Base-by-base conservation (phyloP, 2,329 filamentous ascomycete species). In the Ciborinia camelliae region DNA sequence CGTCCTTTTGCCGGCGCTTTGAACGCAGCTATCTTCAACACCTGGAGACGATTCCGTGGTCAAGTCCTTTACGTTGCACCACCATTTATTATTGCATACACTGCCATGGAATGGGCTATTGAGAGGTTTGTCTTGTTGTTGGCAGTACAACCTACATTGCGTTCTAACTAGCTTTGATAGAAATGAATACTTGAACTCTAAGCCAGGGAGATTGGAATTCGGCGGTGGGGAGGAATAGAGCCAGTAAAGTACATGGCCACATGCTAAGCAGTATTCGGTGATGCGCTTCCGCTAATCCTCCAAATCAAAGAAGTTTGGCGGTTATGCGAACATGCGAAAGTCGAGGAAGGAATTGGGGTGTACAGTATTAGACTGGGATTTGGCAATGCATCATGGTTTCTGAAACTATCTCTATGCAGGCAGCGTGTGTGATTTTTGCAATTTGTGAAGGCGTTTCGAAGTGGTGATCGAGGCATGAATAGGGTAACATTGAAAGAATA, bases 1-100 rank as follows among this genome's bases (percentile, higher is more conserved):
- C 88, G 90, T 75, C 90, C 92, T 69, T 84, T 96, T 71, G 92
- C 92, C 69, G 91, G 91, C 74, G 82, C 89, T 67, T 79, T 84
- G 70, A 81, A 94, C 79, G 90, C 89, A 71, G 94, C 93, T 75
- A 81, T 98, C 82, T 98, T 98, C 89, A 99, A 99, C 86, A 89
- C 87, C 73, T 96, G 90, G 85, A 89, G 95, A 79, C 88, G 95
- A 75, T 90, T 90, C 80, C 88, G 87, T 77, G 79, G 84, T 73
- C 95, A 98, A 84, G 87, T 96, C 72, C 87, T 98, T 73, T 99
- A 93, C 85, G 88, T 93, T 79, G 84, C 88, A 32, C 90, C 95
- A 66, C 90, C 93, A 47, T 81, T 97, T 72, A 74, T 95, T 69
- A 78, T 83, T 71, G 92, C 85, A 71, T 99, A 98, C 82, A 86